A percentile compares a stretch with the other conserved stretches of the same genome.
Conservation (phyloP, 768 basidiomycete species). For the Boletus sp. region DNA sequence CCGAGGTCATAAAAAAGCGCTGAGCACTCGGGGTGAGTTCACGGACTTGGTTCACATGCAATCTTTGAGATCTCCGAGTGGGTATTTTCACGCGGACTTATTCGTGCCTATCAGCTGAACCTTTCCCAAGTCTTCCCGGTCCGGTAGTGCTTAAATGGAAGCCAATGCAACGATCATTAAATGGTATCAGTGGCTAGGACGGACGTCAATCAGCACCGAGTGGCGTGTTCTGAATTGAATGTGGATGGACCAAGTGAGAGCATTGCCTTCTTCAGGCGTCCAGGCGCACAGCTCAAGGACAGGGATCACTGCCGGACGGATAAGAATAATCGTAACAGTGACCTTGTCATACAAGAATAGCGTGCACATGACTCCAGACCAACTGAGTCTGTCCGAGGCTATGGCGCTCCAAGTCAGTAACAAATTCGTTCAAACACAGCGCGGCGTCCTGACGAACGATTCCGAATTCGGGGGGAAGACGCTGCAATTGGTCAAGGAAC, state of each 20-base stretch:
- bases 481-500: not conserved
- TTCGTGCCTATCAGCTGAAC: not conserved
- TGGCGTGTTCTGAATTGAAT: not conserved
- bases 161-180: not conserved
- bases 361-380: not conserved
- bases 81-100: not conserved
- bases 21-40: not conserved
- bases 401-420: not conserved
- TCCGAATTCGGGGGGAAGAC: not conserved
- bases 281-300: not conserved
- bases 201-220: not conserved
- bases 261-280: not conserved
- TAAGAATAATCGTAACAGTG: not conserved
- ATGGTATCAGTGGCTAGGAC: not conserved
- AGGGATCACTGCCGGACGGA: conserved; percentile 1
- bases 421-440: not conserved
- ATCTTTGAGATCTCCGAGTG: not conserved
- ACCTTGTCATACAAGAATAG: not conserved
- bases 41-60: not conserved
- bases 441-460: not conserved
- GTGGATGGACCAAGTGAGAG: not conserved
- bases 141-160: not conserved
- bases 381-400: conserved; percentile 1
- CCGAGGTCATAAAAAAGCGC: not conserved
- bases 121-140: not conserved